Base-by-base conservation (phyloP, 176 grass and related monocot genomes). In the Triticum monococcum region DNA sequence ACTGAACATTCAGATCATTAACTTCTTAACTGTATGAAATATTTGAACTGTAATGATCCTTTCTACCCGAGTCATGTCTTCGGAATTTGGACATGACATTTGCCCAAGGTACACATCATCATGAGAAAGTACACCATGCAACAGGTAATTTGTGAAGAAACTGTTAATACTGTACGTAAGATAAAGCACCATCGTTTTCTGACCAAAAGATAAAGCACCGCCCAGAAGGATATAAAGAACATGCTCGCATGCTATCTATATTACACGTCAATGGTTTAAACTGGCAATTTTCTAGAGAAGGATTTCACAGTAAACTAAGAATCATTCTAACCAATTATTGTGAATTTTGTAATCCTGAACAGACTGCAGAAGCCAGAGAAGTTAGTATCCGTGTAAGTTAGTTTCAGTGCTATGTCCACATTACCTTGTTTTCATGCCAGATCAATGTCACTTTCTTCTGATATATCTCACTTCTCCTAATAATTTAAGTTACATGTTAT, bases 1-100 rank as follows among this genome's bases (percentile, higher is more conserved):
- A 54, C 43, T 85, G 26, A 85, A 77, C 28, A 66, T 37, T 33
- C 4, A 77, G 61, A 77, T 45, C 11, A 77, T 66, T 54, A 60
- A 52, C 8, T 76, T 3, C 13, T 64, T 79, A 22, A 23, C 0
- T 32, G 38, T 26, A 33, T 81, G 17, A 46, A 68, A 18, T 41
- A 20, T 45, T 75, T 75, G 20, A 70, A 31, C 25, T 45, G 41
- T 9, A 76, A 11, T 36, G 32, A 24, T 20, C 16, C 8, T 84
- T 65, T 50, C 57, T 65, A 50, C 60, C 38, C 10, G 11, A 77
- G 17, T 20, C 12, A 17, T 36, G 83, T 52, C 18, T 75, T 22
- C n/a, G 2, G 17, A 17, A 28, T 84, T 84, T 35, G 17, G 71
- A 76, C 61, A 60, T 76, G 20, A 35, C 30, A 70, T 57, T 48